A percentile compares a stretch with the other conserved stretches of the same genome.
Evolutionary conservation across 148 eudicot genomes (phyloP).

Genomic region (Dysphania ambrosioides): DNA sequence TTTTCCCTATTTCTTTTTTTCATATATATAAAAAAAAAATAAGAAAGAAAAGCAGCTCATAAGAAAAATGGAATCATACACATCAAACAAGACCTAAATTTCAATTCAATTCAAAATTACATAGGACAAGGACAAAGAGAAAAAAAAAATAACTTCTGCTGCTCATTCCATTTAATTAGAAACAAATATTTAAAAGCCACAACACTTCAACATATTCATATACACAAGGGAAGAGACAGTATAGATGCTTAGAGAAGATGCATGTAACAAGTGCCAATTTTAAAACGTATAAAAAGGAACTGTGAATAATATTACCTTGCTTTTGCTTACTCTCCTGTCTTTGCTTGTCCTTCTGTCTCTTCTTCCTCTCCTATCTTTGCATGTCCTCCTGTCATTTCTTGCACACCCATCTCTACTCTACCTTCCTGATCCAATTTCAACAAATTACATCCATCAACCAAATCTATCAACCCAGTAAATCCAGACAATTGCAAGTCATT

Average conservation of each 20-base stretch:
- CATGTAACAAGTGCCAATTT: neutral
- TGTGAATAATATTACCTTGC: constrained; percentile 22
- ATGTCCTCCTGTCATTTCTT: constrained; percentile 3
- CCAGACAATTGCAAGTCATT: constrained; percentile 34
- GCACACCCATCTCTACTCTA: constrained; percentile 12
- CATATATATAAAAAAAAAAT: no score
- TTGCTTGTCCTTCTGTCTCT: constrained; percentile 16
- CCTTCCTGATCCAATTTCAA: constrained; percentile 29
- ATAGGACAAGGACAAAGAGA: no score
- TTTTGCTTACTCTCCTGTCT: constrained; percentile 17
- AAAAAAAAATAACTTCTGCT: no score
- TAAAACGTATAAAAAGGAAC: neutral
- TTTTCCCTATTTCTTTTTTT: no score
- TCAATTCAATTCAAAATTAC: no score
- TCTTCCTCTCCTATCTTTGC: constrained; percentile 17
- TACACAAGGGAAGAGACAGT: neutral
- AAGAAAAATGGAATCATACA: no score
- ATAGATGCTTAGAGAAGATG: neutral
- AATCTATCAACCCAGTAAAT: constrained; percentile 28
- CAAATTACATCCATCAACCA: constrained; percentile 37
- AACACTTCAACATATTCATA: neutral
- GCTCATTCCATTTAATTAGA: no score
- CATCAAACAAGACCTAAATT: no score
- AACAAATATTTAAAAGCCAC: neutral
- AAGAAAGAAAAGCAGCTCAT: no score